Evolutionary conservation across 345 rosid species (phyloP).

Genomic region (Excoecaria agallocha): DNA sequence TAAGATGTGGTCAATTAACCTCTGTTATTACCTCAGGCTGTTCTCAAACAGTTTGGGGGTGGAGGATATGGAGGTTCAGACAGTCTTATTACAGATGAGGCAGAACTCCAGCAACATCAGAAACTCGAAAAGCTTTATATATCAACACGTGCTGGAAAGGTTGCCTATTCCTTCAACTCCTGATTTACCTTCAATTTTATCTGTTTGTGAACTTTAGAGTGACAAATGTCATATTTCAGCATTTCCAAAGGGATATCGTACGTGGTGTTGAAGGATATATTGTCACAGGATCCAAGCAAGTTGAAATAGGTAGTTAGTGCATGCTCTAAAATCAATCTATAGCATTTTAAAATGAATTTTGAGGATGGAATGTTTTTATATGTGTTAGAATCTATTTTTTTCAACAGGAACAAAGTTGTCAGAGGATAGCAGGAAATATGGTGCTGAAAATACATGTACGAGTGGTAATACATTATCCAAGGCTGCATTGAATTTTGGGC

Average conservation of each 20-base stretch:
- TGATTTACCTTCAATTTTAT: constrained; percentile 4
- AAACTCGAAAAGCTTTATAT: constrained; percentile 86
- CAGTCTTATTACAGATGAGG: constrained; percentile 61
- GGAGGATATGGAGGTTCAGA: constrained; percentile 88
- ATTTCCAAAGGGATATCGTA: constrained; percentile 85
- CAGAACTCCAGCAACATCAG: constrained; percentile 75
- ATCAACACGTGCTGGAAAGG: constrained; percentile 92
- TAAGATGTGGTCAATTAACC: background rate
- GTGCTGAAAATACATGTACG: constrained; percentile 82
- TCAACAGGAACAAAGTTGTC: constrained; percentile 72
- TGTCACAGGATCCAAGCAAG: constrained; percentile 81
- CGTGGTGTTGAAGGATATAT: constrained; percentile 93
- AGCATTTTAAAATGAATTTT: constrained; percentile 4
- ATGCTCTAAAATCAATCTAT: constrained; percentile 7
- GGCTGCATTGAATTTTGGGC: constrained; percentile 64
- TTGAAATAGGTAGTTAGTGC: constrained; percentile 68
- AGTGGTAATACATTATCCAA: constrained; percentile 72
- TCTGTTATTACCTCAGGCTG: constrained; percentile 56
- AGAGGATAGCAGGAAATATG: constrained; percentile 85
- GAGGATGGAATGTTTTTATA: background rate
- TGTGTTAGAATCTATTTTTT: constrained; percentile 12
- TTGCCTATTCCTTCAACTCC: constrained; percentile 24
- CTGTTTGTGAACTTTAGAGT: constrained; percentile 10
- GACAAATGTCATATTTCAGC: constrained; percentile 45
- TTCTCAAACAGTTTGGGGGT: constrained; percentile 83